These are phyloP conservation scores for Cladosporium sphaerospermum DNA, from an alignment of 2,329 filamentous ascomycete species.

Conservation along the genomic window DNA sequence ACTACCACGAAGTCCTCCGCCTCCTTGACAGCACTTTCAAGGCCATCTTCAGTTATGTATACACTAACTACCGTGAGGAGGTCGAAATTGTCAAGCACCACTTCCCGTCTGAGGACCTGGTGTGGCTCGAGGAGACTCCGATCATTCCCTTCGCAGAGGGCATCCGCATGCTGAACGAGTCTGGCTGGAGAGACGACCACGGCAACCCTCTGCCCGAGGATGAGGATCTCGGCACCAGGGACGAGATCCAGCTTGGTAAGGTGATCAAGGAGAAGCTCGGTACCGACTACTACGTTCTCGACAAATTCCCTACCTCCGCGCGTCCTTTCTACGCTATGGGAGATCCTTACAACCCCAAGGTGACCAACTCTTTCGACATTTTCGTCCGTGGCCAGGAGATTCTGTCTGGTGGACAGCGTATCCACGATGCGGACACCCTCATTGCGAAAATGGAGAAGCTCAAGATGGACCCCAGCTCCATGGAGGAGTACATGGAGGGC, in stretches of 20 bases:
- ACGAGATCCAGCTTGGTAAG: constrained; percentile 79
- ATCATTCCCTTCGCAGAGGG: constrained; percentile 74
- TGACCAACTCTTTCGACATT: constrained; percentile 92
- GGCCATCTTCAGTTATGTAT: constrained; percentile 66
- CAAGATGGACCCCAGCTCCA: constrained; percentile 70
- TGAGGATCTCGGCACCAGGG: constrained; percentile 77
- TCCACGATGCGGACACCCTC: constrained; percentile 72
- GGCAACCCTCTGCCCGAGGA: constrained; percentile 63
- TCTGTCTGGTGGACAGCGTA: constrained; percentile 85
- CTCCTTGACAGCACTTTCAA: constrained; percentile 78
- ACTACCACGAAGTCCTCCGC: constrained; percentile 81
- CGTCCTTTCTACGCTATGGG: constrained; percentile 90
- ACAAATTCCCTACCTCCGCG: constrained; percentile 81
- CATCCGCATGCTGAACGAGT: constrained; percentile 71
- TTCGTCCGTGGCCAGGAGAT: constrained; percentile 93
- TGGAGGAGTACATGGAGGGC: constrained; percentile 84
- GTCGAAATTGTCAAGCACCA: constrained; percentile 74
- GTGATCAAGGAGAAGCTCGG: constrained; percentile 79
- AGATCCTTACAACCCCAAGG: constrained; percentile 62
- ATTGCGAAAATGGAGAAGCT: constrained; percentile 67
- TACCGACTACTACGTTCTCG: constrained; percentile 89
- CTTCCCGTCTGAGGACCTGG: constrained; percentile 79
- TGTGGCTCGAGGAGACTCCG: constrained; percentile 80
- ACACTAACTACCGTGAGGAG: constrained; percentile 62
- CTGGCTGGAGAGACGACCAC: constrained; percentile 70